A percentile compares a stretch with the other conserved stretches of the same genome.
Evolutionary conservation across 257 asterid species (phyloP).

Genomic region (Solanum pimpinellifolium): DNA sequence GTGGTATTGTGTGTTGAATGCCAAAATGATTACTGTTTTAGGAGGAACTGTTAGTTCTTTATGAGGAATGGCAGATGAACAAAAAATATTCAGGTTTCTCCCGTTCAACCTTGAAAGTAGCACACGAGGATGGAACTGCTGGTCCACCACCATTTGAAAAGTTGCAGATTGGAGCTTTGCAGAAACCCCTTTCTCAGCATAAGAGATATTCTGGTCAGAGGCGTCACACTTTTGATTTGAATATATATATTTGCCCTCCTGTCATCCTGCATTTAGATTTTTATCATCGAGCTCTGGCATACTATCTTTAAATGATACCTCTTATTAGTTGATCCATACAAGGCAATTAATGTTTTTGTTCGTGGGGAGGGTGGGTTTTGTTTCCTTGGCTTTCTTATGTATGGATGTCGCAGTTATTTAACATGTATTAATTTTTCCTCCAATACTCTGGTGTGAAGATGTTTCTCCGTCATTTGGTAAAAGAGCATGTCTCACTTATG

Average conservation of each 20-base stretch:
- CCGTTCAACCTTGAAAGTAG: conserved; percentile 32
- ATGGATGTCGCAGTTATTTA: background rate
- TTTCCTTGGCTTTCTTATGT: background rate
- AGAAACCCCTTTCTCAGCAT: conserved; percentile 15
- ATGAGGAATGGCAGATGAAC: conserved; percentile 82
- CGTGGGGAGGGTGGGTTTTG: background rate
- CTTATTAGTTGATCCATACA: background rate
- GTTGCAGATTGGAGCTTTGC: conserved; percentile 37
- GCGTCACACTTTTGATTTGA: background rate
- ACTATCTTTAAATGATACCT: background rate
- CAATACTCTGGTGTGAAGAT: conserved; percentile 10
- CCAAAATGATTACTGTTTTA: conserved; percentile 34
- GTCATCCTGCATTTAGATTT: background rate
- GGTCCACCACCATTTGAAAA: conserved; percentile 76
- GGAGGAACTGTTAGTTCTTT: conserved; percentile 75
- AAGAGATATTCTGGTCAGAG: conserved; percentile 14
- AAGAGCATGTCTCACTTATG: conserved; percentile 14
- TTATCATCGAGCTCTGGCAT: background rate
- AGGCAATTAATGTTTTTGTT: background rate
- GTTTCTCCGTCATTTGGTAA: conserved; percentile 21
- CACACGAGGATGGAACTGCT: conserved; percentile 40
- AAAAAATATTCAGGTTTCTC: conserved; percentile 61
- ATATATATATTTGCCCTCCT: background rate
- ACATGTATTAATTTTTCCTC: background rate
- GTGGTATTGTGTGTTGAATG: conserved; percentile 59